Percentiles rank a stretch among this genome's conserved stretches.
These are phyloP conservation scores for Populus tomentosa DNA, from an alignment of 441 rosid species.

Conservation along the genomic window DNA sequence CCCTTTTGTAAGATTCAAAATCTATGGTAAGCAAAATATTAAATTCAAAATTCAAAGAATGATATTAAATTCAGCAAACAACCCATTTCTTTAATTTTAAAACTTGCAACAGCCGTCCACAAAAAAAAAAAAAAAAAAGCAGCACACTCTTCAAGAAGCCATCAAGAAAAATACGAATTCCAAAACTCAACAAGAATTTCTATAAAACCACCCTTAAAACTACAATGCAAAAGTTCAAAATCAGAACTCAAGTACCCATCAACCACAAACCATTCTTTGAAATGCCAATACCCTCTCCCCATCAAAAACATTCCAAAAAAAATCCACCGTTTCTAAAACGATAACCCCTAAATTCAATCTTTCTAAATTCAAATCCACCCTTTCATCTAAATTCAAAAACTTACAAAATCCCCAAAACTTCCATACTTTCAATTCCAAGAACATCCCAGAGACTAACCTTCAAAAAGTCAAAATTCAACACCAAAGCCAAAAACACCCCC, in stretches of 20 bases:
- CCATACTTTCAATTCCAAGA: constrained; percentile 3
- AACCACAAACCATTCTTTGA: neutral
- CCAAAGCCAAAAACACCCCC: constrained; percentile 1
- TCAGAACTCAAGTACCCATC: neutral
- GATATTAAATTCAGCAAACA: neutral
- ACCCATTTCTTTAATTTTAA: neutral
- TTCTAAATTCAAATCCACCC: neutral
- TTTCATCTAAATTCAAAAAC: neutral
- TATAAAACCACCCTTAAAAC: neutral
- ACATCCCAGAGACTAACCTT: neutral
- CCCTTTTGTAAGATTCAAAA: neutral
- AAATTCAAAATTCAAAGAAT: neutral
- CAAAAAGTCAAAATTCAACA: neutral
- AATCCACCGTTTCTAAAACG: neutral
- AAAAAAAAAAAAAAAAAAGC: neutral
- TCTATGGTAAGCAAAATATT: neutral
- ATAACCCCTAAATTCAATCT: neutral
- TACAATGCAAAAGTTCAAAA: neutral
- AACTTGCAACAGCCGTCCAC: neutral
- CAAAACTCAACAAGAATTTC: neutral
- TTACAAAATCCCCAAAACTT: neutral
- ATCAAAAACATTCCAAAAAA: neutral
- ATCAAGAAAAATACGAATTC: neutral
- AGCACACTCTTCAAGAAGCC: neutral
- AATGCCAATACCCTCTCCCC: neutral